Base-by-base conservation (phyloP, 2,329 filamentous ascomycete genomes). In the Didymella glomerata region DNA sequence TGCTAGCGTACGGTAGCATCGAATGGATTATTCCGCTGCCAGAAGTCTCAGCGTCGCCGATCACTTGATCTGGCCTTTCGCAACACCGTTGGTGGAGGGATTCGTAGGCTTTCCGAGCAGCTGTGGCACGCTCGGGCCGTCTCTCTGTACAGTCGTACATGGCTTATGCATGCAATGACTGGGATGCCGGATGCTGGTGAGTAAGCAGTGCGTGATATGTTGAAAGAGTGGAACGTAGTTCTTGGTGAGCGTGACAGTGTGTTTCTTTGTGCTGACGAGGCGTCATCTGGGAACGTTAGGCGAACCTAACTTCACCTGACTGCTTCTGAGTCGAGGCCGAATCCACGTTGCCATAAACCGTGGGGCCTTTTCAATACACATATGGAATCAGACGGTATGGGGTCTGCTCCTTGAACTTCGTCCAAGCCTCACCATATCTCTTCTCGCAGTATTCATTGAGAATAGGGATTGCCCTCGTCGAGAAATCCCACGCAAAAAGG, bases 391-490 rank as follows among this genome's bases (percentile, higher is more conserved):
- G 68, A 30, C 66, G 65, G 49, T 76, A 80, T n/a, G 70, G 75
- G 2, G 77, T 78, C 54, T 75, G 74, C 59, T 73, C 67, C 73
- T 78, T 80, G 65, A 78, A 78, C 52, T 72, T 64, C 25, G 68
- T 60, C 77, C 78, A 81, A n/a, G 74, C 72, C 32, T 72, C 69
- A 0, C 78, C 78, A 60, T 81, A 81, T 46, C 72, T 60, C 55
- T 72, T 72, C 52, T 71, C 66, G 65, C 83, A 82, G 65, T 86
- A 85, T 55, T 79, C 72, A 65, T 84, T 82, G 58, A 86, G 65
- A 5, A 80, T 71, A 0, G 82, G 82, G 28, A 85, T 78, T 1
- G 71, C 78, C 3, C 79, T 74, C 2, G 64, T 70, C 7, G 70
- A 70, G 66, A 85, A 85, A 64, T 84, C 79, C 44, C 68, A 77